Evolutionary conservation across 805 yeast species (phyloP).

Genomic region (Scheffersomyces amazonensis): DNA sequence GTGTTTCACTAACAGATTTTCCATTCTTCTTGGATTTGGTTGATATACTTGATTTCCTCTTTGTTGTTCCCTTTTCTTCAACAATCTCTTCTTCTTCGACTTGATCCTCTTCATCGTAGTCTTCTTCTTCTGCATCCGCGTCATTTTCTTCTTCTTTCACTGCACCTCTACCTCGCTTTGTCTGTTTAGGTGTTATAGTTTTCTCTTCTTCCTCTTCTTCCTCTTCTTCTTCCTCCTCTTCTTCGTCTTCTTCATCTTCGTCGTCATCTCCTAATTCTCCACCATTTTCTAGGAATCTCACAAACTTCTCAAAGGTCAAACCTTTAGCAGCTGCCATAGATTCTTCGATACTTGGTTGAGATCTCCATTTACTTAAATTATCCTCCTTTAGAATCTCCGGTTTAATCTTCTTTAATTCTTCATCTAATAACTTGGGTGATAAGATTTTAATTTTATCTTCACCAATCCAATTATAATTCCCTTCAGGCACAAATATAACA

Average conservation of each 20-base stretch:
- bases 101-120: constrained; percentile 9
- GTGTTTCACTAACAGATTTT: not conserved
- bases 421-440: constrained; percentile 25
- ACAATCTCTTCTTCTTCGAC: constrained; percentile 11
- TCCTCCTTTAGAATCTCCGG: constrained; percentile 8
- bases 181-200: constrained; percentile 12
- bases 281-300: constrained; percentile 19
- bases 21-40: not conserved
- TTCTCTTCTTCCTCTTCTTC: constrained; percentile 12
- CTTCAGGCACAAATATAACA: constrained; percentile 46
- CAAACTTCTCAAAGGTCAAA: constrained; percentile 34
- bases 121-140: constrained; percentile 12
- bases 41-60: constrained; percentile 5
- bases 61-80: constrained; percentile 9
- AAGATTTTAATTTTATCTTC: constrained; percentile 34
- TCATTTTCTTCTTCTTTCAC: constrained; percentile 44
- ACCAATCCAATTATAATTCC: constrained; percentile 44
- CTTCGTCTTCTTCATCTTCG: constrained; percentile 19
- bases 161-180: constrained; percentile 11
- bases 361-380: constrained; percentile 16
- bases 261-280: constrained; percentile 18
- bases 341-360: constrained; percentile 29
- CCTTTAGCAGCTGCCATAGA: constrained; percentile 38
- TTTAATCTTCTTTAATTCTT: constrained; percentile 12
- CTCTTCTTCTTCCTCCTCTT: constrained; percentile 12